Evolutionary conservation across 495 filamentous ascomycete species (phyloP), one percentile per base, ranked within the genome.

Genomic region (Jackrogersella multiformis): DNA sequence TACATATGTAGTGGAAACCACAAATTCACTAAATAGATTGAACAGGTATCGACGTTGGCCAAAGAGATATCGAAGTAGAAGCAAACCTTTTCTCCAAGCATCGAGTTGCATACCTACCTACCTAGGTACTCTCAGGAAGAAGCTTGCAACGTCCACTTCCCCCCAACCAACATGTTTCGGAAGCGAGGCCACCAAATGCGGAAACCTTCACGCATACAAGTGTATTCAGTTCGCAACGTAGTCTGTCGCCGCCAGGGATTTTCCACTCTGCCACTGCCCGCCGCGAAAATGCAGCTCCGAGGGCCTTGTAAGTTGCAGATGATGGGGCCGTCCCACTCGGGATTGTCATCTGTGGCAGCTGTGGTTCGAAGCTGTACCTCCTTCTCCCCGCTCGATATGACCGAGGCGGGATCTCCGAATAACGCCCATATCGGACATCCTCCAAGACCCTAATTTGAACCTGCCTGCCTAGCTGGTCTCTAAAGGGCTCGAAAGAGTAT

Each of bases 401-500:
- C 56, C 56, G 61, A 61, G 56, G 42, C 66, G 44, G 61, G 32
- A 52, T 65, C 56, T 61, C 61, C 44, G 51, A 57, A 4, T 26
- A 4, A 52, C 12, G 38, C 9, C 35, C 12, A 53, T 23, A n/a
- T 12, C 7, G 34, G 24, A 45, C 23, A 45, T n/a, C 28, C 45
- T 36, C 42, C 45, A 41, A 46, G 39, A 48, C 26, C 60, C 39
- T 56, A 6, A 38, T 28, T n/a, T 18, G n/a, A 49, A 18, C 32
- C 42, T 35, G 8, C 24, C 42, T 56, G 34, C 16, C 48, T 68
- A 15, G 23, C 32, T 41, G 10, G 46, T 53, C 13, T 41, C 38
- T n/a, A 12, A 28, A 59, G 39, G 21, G 23, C 24, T 56, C 16
- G 51, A 21, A 16, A 60, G 56, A 48, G 38, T 20, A 61, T 21